Evolutionary conservation across 257 asterid genomes (phyloP), one percentile per base, ranked within the genome.

Genomic region (Solanum clarkiae): DNA sequence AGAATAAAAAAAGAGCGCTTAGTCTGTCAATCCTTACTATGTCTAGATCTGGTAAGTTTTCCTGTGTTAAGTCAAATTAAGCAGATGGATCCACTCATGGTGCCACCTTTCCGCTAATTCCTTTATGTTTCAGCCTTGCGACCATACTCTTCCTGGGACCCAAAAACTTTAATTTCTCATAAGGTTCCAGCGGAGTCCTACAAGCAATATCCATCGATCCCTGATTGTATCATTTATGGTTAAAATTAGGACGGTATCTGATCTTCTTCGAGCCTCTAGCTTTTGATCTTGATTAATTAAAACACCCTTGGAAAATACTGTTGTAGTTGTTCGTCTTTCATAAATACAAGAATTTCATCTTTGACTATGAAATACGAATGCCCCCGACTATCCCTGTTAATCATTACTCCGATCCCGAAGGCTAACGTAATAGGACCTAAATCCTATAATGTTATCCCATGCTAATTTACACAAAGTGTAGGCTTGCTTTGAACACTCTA

Each of bases 141-240:
- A 90, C 88, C 91, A 91, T 89, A 88, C 92, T 90, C 92, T 90
- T 88, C 90, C 86, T 0, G 0, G 10, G 18, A 42, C 29, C 54
- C 32, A 70, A 70, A 70, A 70, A 10, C 26, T 17, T 36, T 36
- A 9, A 65, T 65, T 65, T 65, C 44, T 65, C 20, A 26, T 26
- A 65, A 26, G 10, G 44, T 26, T 13, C 0, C 6, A 5, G 44
- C 0, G 2, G 22, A 32, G 93, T 90, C 93, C 90, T 88, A 87
- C 87, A 88, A 90, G 93, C 90, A 90, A 86, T 89, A 88, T 90
- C 90, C 88, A 89, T 83, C 86, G 88, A 90, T 89, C 91, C 93
- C 89, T 88, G 89, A 90, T 89, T 87, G 87, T 86, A 87, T 89
- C 90, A 0, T 72, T 72, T 72, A n/a, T 45, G 84, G 84, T 79